A percentile compares a stretch with the other conserved stretches of the same genome.
Evolutionary conservation across 805 yeast species (phyloP).

Genomic region (Helenozyma rhizophorensis): DNA sequence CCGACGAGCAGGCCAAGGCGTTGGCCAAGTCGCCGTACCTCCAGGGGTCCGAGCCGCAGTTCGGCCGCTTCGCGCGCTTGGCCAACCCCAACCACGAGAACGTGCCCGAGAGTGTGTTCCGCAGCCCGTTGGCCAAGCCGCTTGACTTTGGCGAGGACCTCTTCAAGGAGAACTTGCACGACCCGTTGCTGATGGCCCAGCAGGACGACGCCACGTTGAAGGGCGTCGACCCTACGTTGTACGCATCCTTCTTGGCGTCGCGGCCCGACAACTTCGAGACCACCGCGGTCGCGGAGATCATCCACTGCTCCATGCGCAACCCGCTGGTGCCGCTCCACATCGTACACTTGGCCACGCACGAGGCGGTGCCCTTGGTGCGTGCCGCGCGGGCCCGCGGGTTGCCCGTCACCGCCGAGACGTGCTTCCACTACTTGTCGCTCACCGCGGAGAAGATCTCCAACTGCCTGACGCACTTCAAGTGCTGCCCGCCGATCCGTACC

Average conservation of each 20-base stretch:
- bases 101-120: conserved; percentile 8
- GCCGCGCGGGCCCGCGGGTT: conserved; percentile 57
- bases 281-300: conserved; percentile 72
- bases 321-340: conserved; percentile 75
- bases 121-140: conserved; percentile 22
- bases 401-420: conserved; percentile 83
- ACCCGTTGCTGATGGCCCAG: conserved; percentile 43
- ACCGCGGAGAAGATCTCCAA: conserved; percentile 74
- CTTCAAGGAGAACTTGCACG: conserved; percentile 13
- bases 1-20: conserved; percentile 49
- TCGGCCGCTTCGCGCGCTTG: conserved; percentile 41
- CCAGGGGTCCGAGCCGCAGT: conserved; percentile 56
- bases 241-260: conserved; percentile 71
- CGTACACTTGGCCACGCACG: conserved; percentile 84
- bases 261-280: conserved; percentile 88
- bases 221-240: conserved; percentile 56
- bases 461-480: conserved; percentile 79
- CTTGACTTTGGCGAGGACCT: conserved; percentile 15
- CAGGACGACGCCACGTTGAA: conserved; percentile 36
- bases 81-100: conserved; percentile 29
- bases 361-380: conserved; percentile 70
- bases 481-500: conserved; percentile 91
- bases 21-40: conserved; percentile 53
- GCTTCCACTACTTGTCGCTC: conserved; percentile 85
- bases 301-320: conserved; percentile 52